Conservation (phyloP, 2,329 filamentous ascomycete species). For the Paradendryphiella salina region DNA sequence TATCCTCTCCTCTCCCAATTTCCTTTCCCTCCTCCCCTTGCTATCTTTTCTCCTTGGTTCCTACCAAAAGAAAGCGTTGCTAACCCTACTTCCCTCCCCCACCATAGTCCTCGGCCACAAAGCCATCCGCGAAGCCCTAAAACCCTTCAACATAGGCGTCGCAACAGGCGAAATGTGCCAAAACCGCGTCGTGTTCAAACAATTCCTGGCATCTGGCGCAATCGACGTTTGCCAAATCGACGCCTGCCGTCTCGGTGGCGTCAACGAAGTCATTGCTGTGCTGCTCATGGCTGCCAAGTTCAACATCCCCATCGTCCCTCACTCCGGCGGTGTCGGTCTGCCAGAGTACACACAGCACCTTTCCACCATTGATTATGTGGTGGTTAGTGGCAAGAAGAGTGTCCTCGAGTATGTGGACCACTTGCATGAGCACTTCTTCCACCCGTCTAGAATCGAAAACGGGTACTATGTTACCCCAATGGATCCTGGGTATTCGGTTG, state of each 20-base stretch:
- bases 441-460: slow-evolving; percentile 77
- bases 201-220: slow-evolving; percentile 76
- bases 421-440: slow-evolving; percentile 87
- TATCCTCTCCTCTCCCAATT: not conserved
- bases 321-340: slow-evolving; percentile 85
- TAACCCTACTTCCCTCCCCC: slow-evolving; percentile 2
- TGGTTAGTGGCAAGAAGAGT: slow-evolving; percentile 77
- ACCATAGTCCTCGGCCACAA: slow-evolving; percentile 75
- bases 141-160: slow-evolving; percentile 75
- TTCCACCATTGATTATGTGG: slow-evolving; percentile 90
- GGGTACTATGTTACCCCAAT: slow-evolving; percentile 86
- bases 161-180: slow-evolving; percentile 96
- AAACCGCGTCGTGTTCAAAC: slow-evolving; percentile 93
- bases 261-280: slow-evolving; percentile 91
- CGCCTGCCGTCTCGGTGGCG: slow-evolving; percentile 84
- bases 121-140: slow-evolving; percentile 77
- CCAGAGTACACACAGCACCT: slow-evolving; percentile 94
- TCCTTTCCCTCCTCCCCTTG: not conserved
- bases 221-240: slow-evolving; percentile 91
- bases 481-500: slow-evolving; percentile 84
- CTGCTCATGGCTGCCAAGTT: slow-evolving; percentile 82
- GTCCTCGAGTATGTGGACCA: slow-evolving; percentile 92
- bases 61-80: not conserved
- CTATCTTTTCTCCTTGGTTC: no score
- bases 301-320: slow-evolving; percentile 80